Evolutionary conservation across 495 filamentous ascomycete species (phyloP).

Genomic region (Podospora sp.): DNA sequence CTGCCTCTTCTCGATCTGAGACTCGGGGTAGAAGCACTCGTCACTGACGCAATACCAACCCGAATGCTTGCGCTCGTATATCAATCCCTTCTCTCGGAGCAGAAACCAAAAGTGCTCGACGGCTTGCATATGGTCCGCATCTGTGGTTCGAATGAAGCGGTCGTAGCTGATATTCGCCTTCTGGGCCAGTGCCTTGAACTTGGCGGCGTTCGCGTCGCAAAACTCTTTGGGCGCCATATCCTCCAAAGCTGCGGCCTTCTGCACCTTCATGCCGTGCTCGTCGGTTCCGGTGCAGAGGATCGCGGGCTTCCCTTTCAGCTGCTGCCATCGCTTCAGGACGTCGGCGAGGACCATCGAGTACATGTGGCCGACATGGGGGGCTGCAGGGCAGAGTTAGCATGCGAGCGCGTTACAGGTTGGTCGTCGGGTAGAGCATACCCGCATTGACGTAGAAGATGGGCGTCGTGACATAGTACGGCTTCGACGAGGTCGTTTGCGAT

Average conservation of each 20-base stretch:
- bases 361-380: slow-evolving; percentile 92
- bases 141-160: slow-evolving; percentile 90
- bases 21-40: slow-evolving; percentile 90
- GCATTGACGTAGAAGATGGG: slow-evolving; percentile 99
- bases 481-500: slow-evolving; percentile 42
- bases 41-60: slow-evolving; percentile 98
- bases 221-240: slow-evolving; percentile 54
- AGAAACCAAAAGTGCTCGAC: slow-evolving; percentile 90
- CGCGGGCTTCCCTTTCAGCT: slow-evolving; percentile 67
- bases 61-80: slow-evolving; percentile 84
- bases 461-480: slow-evolving; percentile 94
- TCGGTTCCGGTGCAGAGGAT: slow-evolving; percentile 91
- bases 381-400: slow-evolving; percentile 47
- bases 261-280: slow-evolving; percentile 97
- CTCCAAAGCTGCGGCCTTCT: slow-evolving; percentile 74
- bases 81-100: slow-evolving; percentile 72
- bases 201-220: slow-evolving; percentile 63
- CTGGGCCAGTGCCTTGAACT: slow-evolving; percentile 70
- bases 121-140: slow-evolving; percentile 75
- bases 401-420: neutral
- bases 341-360: slow-evolving; percentile 92
- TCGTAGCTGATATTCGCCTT: slow-evolving; percentile 71
- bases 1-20: slow-evolving; percentile 68
- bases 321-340: slow-evolving; percentile 89
- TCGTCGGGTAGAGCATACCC: slow-evolving; percentile 52